Percentiles rank a stretch among this genome's conserved stretches.
Conservation (phyloP, 768 basidiomycete genomes). For the Aureoboletus auriporus region DNA sequence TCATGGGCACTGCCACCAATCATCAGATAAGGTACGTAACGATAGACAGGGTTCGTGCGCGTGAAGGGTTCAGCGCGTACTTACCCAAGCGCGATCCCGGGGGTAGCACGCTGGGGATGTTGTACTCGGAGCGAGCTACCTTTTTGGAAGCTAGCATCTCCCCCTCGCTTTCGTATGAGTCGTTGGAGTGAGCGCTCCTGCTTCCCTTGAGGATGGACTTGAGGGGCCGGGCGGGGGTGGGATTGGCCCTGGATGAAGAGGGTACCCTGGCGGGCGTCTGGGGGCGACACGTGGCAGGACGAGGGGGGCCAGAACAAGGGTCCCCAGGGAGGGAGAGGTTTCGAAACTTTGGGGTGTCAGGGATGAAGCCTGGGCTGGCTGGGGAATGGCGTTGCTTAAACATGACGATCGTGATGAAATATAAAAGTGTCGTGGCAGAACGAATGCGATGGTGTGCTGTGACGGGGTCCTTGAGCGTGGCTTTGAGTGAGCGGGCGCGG, state of each 20-base stretch:
- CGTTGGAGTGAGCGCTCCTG: slow-evolving; percentile 3
- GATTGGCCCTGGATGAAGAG: slow-evolving; percentile 17
- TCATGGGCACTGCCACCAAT: slow-evolving; percentile 31
- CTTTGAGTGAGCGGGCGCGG: neutral
- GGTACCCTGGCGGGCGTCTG: neutral
- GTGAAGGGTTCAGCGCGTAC: slow-evolving; percentile 6
- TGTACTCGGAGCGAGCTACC: slow-evolving; percentile 16
- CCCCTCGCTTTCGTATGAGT: slow-evolving; percentile 25
- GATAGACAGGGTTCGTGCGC: slow-evolving; percentile 2
- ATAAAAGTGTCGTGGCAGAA: slow-evolving; percentile 17
- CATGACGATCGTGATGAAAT: slow-evolving; percentile 28
- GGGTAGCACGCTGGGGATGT: slow-evolving; percentile 18
- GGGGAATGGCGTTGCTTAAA: slow-evolving; percentile 16
- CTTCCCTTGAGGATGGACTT: slow-evolving; percentile 30
- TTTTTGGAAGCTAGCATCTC: slow-evolving; percentile 23
- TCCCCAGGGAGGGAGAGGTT: slow-evolving; percentile 20
- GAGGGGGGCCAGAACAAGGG: slow-evolving; percentile 3
- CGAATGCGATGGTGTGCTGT: slow-evolving; percentile 4
- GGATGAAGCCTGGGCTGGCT: slow-evolving; percentile 13
- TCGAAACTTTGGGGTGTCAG: slow-evolving; percentile 18
- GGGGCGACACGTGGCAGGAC: slow-evolving; percentile 12
- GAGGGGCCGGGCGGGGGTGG: slow-evolving; percentile 21
- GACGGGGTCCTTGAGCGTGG: slow-evolving; percentile 1
- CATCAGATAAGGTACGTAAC: slow-evolving; percentile 30
- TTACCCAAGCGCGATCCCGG: slow-evolving; percentile 25